A percentile compares a stretch with the other conserved stretches of the same genome.
phyloP scores from a whole-genome alignment of 495 filamentous ascomycete species.

The Rhypophila decipiens region DNA sequence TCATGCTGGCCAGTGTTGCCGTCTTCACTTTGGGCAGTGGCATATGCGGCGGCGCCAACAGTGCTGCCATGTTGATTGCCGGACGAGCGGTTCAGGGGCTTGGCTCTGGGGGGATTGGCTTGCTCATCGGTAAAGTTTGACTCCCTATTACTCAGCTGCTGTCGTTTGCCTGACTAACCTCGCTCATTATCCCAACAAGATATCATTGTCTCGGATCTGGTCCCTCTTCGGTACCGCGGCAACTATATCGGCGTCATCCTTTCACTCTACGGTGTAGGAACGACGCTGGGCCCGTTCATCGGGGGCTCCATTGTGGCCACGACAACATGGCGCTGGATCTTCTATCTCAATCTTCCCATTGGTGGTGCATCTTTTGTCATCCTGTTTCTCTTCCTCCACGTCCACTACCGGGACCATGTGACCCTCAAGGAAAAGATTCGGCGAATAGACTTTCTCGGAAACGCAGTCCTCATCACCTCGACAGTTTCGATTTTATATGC shows the following conservation, averaged over 20 bases:
- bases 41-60: constrained; percentile 28
- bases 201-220: constrained; percentile 64
- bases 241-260: constrained; percentile 31
- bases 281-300: constrained; percentile 59
- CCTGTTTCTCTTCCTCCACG: constrained; percentile 22
- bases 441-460: constrained; percentile 27
- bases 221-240: constrained; percentile 58
- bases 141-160: too few species aligned
- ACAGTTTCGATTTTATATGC: constrained; percentile 22
- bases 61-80: constrained; percentile 55
- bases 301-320: constrained; percentile 58
- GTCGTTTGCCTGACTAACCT: too few species aligned
- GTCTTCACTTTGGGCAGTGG: constrained; percentile 39
- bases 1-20: constrained; percentile 13
- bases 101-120: constrained; percentile 62
- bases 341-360: constrained; percentile 31
- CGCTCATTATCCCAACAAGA: too few species aligned
- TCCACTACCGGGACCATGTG: constrained; percentile 14
- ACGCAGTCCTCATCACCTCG: constrained; percentile 19
- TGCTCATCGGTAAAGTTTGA: neutral
- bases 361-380: constrained; percentile 18
- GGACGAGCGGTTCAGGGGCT: constrained; percentile 74
- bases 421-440: constrained; percentile 12
- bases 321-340: constrained; percentile 29
- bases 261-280: constrained; percentile 58